Evolutionary conservation across 2,329 filamentous ascomycete genomes (phyloP), one percentile per base, ranked within the genome.

Genomic region (Trichophyton simii): DNA sequence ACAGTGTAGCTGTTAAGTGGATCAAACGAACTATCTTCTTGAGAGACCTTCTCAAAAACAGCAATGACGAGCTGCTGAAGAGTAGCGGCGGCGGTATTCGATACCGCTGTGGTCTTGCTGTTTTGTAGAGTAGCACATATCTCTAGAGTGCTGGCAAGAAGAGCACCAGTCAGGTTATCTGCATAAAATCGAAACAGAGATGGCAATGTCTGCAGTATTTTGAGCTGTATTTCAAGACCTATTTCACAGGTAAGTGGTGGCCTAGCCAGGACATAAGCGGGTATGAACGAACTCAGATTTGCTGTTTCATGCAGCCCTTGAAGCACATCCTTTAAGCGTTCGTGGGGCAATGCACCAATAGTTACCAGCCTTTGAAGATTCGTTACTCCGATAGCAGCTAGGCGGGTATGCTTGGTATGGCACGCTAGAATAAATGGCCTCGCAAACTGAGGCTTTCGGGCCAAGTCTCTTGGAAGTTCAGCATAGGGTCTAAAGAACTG

Each of bases 341-440:
- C 83, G 65, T 85, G 83, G 0, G 94, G 88, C 48, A 99, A 78
- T 6, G 88, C 91, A 67, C 85, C 83, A 59, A 88, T 86, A 61
- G 95, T 86, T 61, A 95, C 89, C 62, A 99, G 83, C 57, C 91
- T 83, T 72, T 97, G 91, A 44, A 99, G 80, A 71, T 92, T 95
- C 54, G 90, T 86, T 15, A 96, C 87, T 41, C 89, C 91, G 67
- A 91, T 94, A 57, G 84, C 84, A 0, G 89, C 94, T 72, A 96
- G 91, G 72, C 94, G 96, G 65, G 87, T 82, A 82, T 96, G 95
- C 67, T 87, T 89, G 65, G 91, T 94, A 58, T 86, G 84, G 71
- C 94, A 99, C 28, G 94, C 92, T 71, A 97, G 86, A 65, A 99
- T 83, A 71, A 99, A 97, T 1, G 94, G 94, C 66, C 92, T 91